Evolutionary conservation across 192 early-diverging fungal species (phyloP), one percentile per base, ranked within the genome.

Genomic region (Entomortierella beljakovae): DNA sequence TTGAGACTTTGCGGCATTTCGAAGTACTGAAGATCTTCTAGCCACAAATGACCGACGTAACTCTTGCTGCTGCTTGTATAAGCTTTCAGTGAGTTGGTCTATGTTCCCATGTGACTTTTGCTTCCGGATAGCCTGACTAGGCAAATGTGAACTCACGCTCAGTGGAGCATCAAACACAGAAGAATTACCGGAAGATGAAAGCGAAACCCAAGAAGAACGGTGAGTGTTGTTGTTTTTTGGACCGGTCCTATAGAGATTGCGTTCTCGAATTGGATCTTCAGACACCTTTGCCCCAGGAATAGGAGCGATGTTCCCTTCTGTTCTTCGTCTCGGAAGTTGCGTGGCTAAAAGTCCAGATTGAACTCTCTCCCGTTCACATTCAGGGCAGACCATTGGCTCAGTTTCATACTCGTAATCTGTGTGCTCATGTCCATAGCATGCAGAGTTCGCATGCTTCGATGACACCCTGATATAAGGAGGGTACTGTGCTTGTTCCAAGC

Each of bases 121-220:
- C 13, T 68, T 43, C 5, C 46, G 56, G 29, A 68, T 34, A 18
- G 38, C 25, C 13, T 53, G 67, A 22, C 67, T 31, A 23, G 67
- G 57, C 5, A 46, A n/a, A n/a, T 60, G 57, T n/a, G n/a, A n/a
- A 20, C 38, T 20, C 2, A 25, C 54, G 35, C 35, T 69, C 28
- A 57, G 46, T 16, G 52, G 7, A 0, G 42, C 40, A 9, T 25
- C 63, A 49, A 65, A 73, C 28, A 37, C 31, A 7, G 71, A 73
- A 7, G 63, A 42, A 2, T 33, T 29, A 16, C 56, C n/a, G n/a
- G n/a, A 60, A 8, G 71, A 62, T 0, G 73, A 66, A 32, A 43
- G 38, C 5, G 57, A 55, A 29, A 56, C 48, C 73, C 73, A 76
- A 11, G 64, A 62, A 1, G 64, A 34, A 1, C 59, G 73, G 11